Base-by-base conservation (phyloP, 768 basidiomycete genomes). In the Chalciporus chontae region DNA sequence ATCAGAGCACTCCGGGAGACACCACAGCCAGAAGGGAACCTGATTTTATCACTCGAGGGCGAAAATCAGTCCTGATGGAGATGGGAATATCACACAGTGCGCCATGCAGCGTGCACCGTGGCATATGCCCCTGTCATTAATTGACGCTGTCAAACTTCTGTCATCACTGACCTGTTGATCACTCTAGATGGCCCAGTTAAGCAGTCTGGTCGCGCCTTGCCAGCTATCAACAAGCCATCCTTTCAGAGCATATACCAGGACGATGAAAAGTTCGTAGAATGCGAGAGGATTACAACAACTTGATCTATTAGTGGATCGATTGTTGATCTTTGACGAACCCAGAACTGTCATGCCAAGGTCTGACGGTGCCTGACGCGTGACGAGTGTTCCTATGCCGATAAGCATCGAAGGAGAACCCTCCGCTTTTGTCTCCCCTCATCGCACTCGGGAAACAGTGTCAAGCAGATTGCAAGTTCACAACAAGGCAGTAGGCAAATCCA, bases 101-200 rank as follows among this genome's bases (percentile, higher is more conserved):
- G 27, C 23, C 39, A 21, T 14, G 15, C 27, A 37, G 37, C 41
- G 43, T 11, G 23, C 29, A 47, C 47, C 40, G 40, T 41, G n/a
- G 4, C 17, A 32, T 38, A 52, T 40, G 53, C 13, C 29, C 29
- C 29, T 31, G 29, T 31, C 8, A 29, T 8, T n/a, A n/a, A n/a
- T n/a, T 29, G 10, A 29, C 56, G 53, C 53, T 52, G 43, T 26
- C 45, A 52, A 42, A 11, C 46, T 52, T 51, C 52, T 54, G 60
- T 47, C 63, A n/a, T n/a, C n/a, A n/a, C n/a, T n/a, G n/a, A n/a
- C n/a, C n/a, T n/a, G n/a, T n/a, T n/a, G n/a, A n/a, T n/a, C n/a
- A n/a, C n/a, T n/a, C n/a, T n/a, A n/a, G n/a, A 26, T 8, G 7
- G 26, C 26, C 26, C 26, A 26, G 26, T 26, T 26, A 26, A 8